Evolutionary conservation across 1,139 yeast species (phyloP).

Genomic region (Yamadazyma buinensis): DNA sequence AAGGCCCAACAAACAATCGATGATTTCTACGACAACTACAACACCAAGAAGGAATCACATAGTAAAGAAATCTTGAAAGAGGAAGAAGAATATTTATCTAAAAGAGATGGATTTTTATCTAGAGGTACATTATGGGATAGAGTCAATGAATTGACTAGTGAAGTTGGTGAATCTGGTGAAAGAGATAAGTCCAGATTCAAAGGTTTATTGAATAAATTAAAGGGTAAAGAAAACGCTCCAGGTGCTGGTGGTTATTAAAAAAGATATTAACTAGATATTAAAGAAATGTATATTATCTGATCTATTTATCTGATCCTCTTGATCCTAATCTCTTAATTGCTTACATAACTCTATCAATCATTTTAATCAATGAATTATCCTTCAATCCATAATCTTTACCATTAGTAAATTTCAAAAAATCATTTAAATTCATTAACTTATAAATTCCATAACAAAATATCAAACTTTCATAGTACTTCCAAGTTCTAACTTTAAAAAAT

Average conservation of each 20-base stretch:
- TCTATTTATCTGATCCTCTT: too few relatives aligned
- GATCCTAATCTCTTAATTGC: too few relatives aligned
- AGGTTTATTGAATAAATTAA: slow-evolving; percentile 58
- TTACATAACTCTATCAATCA: slow-evolving; percentile 22
- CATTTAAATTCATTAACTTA: slow-evolving; percentile 38
- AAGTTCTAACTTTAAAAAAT: slow-evolving; percentile 20
- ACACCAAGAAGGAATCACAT: slow-evolving; percentile 74
- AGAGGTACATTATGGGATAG: slow-evolving; percentile 90
- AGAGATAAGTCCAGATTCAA: slow-evolving; percentile 73
- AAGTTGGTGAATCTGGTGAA: slow-evolving; percentile 43
- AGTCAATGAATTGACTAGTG: slow-evolving; percentile 47
- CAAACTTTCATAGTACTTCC: slow-evolving; percentile 35
- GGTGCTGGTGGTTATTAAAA: slow-evolving; percentile 45
- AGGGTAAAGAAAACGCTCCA: slow-evolving; percentile 70
- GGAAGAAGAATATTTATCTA: slow-evolving; percentile 68
- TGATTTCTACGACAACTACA: slow-evolving; percentile 92
- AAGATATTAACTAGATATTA: slow-evolving; percentile 20
- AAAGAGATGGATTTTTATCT: slow-evolving; percentile 76
- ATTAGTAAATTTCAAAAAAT: slow-evolving; percentile 21
- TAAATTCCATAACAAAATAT: slow-evolving; percentile 38
- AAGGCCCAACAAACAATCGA: slow-evolving; percentile 88
- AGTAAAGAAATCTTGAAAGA: slow-evolving; percentile 61
- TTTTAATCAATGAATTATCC: slow-evolving; percentile 17
- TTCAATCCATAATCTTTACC: slow-evolving; percentile 17
- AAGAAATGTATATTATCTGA: slow-evolving; percentile 5